Conservation (phyloP, 2,329 filamentous ascomycete genomes). For the Pestalotiopsis sp. region DNA sequence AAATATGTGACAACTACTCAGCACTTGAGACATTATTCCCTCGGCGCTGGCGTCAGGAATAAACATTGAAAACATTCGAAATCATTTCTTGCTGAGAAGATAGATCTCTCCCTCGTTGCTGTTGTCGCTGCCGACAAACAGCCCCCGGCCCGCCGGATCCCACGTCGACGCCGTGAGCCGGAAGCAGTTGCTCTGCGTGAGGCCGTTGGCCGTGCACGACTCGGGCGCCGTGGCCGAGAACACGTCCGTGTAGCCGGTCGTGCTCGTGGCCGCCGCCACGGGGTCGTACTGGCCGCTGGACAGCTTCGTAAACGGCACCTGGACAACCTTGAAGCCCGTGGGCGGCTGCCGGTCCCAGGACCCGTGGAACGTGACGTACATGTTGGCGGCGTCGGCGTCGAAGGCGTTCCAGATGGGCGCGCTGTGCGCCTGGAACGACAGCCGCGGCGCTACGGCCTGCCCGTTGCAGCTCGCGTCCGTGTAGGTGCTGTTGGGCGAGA, state of each 20-base stretch:
- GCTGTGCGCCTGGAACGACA: slow-evolving; percentile 58
- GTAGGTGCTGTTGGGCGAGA: slow-evolving; percentile 30
- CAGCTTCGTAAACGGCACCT: too few species aligned
- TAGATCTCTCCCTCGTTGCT: slow-evolving; percentile 35
- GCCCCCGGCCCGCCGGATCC: slow-evolving; percentile 35
- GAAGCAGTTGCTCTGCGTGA: slow-evolving; percentile 38
- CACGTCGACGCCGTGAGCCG: slow-evolving; percentile 33
- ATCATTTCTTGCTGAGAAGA: slow-evolving; percentile 24
- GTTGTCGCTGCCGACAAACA: slow-evolving; percentile 39
- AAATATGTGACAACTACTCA: background rate
- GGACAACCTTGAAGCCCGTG: slow-evolving; percentile 37
- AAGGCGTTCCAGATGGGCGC: slow-evolving; percentile 68
- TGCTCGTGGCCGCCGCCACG: slow-evolving; percentile 27
- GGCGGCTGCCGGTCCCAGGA: slow-evolving; percentile 47
- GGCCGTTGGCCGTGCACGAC: slow-evolving; percentile 32
- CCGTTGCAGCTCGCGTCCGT: slow-evolving; percentile 24
- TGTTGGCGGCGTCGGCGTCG: slow-evolving; percentile 53
- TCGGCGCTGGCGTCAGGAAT: background rate
- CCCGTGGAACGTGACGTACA: slow-evolving; percentile 65
- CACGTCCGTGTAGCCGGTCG: slow-evolving; percentile 31
- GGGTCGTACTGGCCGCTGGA: slow-evolving; percentile 29
- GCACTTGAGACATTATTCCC: background rate
- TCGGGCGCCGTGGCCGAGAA: slow-evolving; percentile 33
- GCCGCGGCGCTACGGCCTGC: slow-evolving; percentile 37
- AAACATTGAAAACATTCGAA: background rate